Conservation (phyloP, 2,329 filamentous ascomycete genomes). For the Stagonosporopsis tanaceti region DNA sequence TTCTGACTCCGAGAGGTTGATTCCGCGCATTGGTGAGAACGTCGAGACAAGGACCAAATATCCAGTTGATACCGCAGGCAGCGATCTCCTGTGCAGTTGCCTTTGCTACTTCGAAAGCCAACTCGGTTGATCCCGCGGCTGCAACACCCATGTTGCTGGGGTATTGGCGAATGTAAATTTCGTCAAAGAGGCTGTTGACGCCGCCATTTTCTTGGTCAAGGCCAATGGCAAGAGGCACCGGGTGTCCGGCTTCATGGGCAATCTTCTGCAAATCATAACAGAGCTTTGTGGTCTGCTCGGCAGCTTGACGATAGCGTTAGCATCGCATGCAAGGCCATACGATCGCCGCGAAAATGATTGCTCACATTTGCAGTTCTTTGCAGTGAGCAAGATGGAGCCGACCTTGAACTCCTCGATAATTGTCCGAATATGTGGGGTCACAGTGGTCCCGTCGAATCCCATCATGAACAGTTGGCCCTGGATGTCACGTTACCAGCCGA, state of each 20-base stretch:
- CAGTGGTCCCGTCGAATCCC: slow-evolving; percentile 85
- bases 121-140: slow-evolving; percentile 83
- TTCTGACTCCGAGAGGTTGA: slow-evolving; percentile 88
- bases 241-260: slow-evolving; percentile 88
- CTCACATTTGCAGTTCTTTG: slow-evolving; percentile 85
- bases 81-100: slow-evolving; percentile 92
- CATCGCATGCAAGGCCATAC: slow-evolving; percentile 14
- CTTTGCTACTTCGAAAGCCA: slow-evolving; percentile 90
- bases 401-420: slow-evolving; percentile 86
- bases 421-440: slow-evolving; percentile 81
- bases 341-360: slow-evolving; percentile 17
- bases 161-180: slow-evolving; percentile 94
- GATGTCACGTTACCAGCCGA: slow-evolving; percentile 54
- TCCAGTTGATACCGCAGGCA: slow-evolving; percentile 94
- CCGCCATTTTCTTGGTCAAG: slow-evolving; percentile 98
- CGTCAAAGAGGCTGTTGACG: slow-evolving; percentile 95
- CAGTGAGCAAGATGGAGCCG: slow-evolving; percentile 84
- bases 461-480: slow-evolving; percentile 82
- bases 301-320: slow-evolving; percentile 66
- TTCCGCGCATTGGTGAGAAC: slow-evolving; percentile 92
- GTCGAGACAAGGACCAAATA: slow-evolving; percentile 91
- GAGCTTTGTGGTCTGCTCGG: slow-evolving; percentile 85
- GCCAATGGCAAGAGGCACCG: slow-evolving; percentile 86
- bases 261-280: slow-evolving; percentile 93
- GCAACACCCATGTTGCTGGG: slow-evolving; percentile 96